A percentile compares a stretch with the other conserved stretches of the same genome.
Evolutionary conservation across 768 basidiomycete genomes (phyloP).

Genomic region (Mrakia gelida): DNA sequence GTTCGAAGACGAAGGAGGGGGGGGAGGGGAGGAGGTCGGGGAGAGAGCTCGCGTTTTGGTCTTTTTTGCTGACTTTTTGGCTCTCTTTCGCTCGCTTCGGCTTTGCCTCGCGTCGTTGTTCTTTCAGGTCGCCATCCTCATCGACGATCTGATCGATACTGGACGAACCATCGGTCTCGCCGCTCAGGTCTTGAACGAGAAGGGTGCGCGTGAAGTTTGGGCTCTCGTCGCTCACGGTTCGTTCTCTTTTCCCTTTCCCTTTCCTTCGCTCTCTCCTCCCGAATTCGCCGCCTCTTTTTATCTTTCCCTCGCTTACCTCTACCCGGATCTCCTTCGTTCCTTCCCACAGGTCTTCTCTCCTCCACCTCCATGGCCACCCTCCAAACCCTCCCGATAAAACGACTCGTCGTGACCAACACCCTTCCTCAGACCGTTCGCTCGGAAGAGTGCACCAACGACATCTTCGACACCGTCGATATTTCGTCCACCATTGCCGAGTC

Average conservation of each 20-base stretch:
- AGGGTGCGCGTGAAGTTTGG: conserved; percentile 77
- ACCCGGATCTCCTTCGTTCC: background rate
- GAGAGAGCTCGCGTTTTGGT: background rate
- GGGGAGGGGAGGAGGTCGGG: background rate
- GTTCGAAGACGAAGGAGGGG: too few relatives aligned
- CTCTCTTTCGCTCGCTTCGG: too few relatives aligned
- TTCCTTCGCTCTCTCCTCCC: background rate
- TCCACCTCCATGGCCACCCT: conserved; percentile 78
- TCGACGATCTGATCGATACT: conserved; percentile 89
- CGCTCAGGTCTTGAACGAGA: conserved; percentile 79
- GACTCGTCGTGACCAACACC: conserved; percentile 97
- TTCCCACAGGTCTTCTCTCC: conserved; percentile 73
- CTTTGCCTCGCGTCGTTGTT: background rate
- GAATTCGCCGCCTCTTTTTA: background rate
- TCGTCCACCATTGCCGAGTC: conserved; percentile 93
- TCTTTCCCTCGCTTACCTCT: background rate
- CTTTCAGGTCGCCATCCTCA: conserved; percentile 78
- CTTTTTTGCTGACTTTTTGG: too few relatives aligned
- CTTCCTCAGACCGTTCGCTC: conserved; percentile 76
- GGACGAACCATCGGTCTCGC: conserved; percentile 92
- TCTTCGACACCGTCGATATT: conserved; percentile 92
- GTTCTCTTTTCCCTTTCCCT: conserved; percentile 19
- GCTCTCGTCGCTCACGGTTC: conserved; percentile 83
- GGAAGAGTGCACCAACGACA: conserved; percentile 58
- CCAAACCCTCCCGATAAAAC: conserved; percentile 70